Base-by-base conservation (phyloP, 2,329 filamentous ascomycete species). In the Trichoderma aggressivum region DNA sequence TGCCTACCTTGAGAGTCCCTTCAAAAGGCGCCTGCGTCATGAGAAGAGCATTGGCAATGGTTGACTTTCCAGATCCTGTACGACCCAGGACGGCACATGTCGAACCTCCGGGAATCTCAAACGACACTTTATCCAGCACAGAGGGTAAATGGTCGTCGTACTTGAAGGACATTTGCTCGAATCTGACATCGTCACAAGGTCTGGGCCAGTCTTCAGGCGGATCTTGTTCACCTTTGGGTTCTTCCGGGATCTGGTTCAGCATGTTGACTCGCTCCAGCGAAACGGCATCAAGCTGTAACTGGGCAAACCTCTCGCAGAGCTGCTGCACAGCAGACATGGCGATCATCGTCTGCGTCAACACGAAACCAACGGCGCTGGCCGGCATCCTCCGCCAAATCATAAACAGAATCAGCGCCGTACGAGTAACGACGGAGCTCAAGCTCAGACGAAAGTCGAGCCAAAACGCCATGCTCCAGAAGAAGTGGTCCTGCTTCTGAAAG, bases 401-500 rank as follows among this genome's bases (percentile, higher is more conserved):
- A 11, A 94, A 86, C 2, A 91, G 79, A 1, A 93, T 93, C 65
- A 97, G 83, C 0, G 89, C 81, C 71, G 95, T 92, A 0, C 92
- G 94, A 8, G 93, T 93, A 4, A 88, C 78, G 0, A 91, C 92
- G 0, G 93, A 93, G 7, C 79, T 76, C 55, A 79, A 74, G 65
- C 79, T 76, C 70, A 96, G 95, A 14, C 94, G 89, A 76, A 92
- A 94, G 78, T 90, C 90, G 3, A 97, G 85, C 94, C 94, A 97
- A 8, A 90, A 89, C 74, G 97, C 93, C 56, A 97, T 85, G 71
- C 90, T 92, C 92, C 94, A 97, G 82, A 97, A 97, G 82, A 97
- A 97, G 79, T 98, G 94, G 76, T 98, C 94, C 87, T 97, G 96
- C 78, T 94, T 94, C 79, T 97, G 94, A 78, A 97, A 97, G 21